Conservation (phyloP, 768 basidiomycete species). For the Tricholoma bakamatsutake region DNA sequence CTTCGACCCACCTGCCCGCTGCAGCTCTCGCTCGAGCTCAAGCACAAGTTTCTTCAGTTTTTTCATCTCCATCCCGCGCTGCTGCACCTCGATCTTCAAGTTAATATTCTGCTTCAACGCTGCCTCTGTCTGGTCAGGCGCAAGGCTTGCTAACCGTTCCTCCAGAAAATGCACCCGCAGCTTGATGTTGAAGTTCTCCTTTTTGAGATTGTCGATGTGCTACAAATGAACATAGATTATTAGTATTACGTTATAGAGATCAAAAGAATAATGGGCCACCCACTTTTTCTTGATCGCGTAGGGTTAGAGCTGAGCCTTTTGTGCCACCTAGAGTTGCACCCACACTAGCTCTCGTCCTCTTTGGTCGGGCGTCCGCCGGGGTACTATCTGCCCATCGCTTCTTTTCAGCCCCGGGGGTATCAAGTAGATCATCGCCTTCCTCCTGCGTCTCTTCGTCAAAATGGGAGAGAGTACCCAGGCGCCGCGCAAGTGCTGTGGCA, state of each 20-base stretch:
- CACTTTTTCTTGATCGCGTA: constrained; percentile 97
- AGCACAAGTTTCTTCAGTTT: constrained; percentile 85
- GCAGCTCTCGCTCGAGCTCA: constrained; percentile 78
- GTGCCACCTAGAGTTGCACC: constrained; percentile 33
- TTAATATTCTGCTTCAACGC: constrained; percentile 90
- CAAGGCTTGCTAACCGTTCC: constrained; percentile 83
- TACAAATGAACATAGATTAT: constrained; percentile 25
- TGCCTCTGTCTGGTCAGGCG: constrained; percentile 89
- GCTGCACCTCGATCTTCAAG: constrained; percentile 88
- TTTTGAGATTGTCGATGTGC: constrained; percentile 94
- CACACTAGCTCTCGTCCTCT: constrained; percentile 32
- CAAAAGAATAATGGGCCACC: constrained; percentile 8
- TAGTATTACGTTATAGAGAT: background rate
- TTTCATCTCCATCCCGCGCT: constrained; percentile 87
- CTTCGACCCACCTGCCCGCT: constrained; percentile 39
- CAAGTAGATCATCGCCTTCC: constrained; percentile 36
- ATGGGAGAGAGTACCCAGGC: constrained; percentile 26
- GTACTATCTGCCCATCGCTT: constrained; percentile 41
- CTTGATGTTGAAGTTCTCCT: constrained; percentile 96
- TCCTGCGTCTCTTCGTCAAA: constrained; percentile 29
- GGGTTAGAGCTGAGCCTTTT: constrained; percentile 57
- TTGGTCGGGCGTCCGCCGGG: constrained; percentile 39
- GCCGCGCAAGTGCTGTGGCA: constrained; percentile 31
- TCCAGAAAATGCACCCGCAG: constrained; percentile 94
- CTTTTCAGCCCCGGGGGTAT: constrained; percentile 47